A percentile compares a stretch with the other conserved stretches of the same genome.
Evolutionary conservation across 2,329 filamentous ascomycete genomes (phyloP).

Genomic region (Penicillium sp.): DNA sequence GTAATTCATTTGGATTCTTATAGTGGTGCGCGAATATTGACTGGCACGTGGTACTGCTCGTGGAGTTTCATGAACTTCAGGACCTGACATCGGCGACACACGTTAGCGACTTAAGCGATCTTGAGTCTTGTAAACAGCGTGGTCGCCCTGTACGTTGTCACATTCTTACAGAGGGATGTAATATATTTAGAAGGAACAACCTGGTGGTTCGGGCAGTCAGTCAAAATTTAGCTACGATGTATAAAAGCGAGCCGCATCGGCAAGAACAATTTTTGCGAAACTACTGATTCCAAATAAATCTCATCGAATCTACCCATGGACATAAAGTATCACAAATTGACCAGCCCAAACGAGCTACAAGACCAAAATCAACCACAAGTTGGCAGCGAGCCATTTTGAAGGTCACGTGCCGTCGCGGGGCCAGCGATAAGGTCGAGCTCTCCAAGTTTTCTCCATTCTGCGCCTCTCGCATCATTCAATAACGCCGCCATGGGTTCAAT

Average conservation of each 20-base stretch:
- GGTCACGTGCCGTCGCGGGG: slow-evolving; percentile 18
- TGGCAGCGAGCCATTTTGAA: neutral
- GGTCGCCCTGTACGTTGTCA: too few relatives aligned
- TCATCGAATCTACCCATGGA: neutral
- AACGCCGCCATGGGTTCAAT: slow-evolving; percentile 69
- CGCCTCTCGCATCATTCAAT: neutral
- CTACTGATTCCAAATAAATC: neutral
- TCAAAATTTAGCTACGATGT: neutral
- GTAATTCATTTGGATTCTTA: neutral
- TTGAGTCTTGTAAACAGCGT: too few relatives aligned
- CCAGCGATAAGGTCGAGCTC: slow-evolving; percentile 21
- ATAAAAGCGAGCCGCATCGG: neutral
- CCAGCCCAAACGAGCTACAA: neutral
- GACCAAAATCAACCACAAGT: neutral
- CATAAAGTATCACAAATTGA: neutral
- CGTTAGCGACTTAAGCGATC: too few relatives aligned
- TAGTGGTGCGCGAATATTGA: neutral
- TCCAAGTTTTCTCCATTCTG: slow-evolving; percentile 9
- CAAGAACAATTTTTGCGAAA: neutral
- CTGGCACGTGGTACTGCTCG: neutral
- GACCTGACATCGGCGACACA: neutral
- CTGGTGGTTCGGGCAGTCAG: neutral
- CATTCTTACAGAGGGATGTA: too few relatives aligned
- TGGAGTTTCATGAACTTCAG: neutral
- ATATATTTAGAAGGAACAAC: neutral